Evolutionary conservation across 2,329 filamentous ascomycete species (phyloP).

Genomic region (Didymosphaeria variabile): DNA sequence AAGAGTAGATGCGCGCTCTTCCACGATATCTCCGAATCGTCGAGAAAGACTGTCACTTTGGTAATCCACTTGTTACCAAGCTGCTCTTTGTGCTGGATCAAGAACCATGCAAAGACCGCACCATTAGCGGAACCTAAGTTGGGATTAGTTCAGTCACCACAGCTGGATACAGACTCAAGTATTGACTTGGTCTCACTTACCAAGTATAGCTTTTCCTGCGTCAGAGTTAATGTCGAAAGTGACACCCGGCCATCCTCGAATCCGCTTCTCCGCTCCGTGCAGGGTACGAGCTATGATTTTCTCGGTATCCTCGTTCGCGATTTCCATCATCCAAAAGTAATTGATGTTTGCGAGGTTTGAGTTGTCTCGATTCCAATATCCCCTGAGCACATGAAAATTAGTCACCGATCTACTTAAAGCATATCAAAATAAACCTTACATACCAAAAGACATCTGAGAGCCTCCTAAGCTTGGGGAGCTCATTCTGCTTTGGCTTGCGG

Average conservation of each 20-base stretch:
- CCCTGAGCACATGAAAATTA: slow-evolving; percentile 8
- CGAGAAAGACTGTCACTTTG: slow-evolving; percentile 24
- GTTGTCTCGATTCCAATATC: slow-evolving; percentile 27
- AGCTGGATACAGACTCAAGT: background rate
- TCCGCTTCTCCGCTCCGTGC: background rate
- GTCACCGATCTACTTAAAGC: no score
- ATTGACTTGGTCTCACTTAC: slow-evolving; percentile 14
- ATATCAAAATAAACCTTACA: no score
- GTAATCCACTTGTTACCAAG: slow-evolving; percentile 29
- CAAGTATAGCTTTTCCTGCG: slow-evolving; percentile 29
- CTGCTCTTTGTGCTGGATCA: slow-evolving; percentile 30
- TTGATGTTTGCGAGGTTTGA: slow-evolving; percentile 23
- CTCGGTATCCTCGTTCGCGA: slow-evolving; percentile 30
- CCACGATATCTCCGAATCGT: background rate
- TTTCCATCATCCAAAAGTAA: slow-evolving; percentile 30
- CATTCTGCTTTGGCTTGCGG: background rate
- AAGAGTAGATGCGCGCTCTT: background rate
- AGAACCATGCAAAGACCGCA: slow-evolving; percentile 32
- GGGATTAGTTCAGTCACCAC: background rate
- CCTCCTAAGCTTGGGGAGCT: slow-evolving; percentile 25
- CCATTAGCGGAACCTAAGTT: slow-evolving; percentile 28
- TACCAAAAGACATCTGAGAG: slow-evolving; percentile 31
- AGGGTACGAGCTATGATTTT: slow-evolving; percentile 27
- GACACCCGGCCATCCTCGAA: slow-evolving; percentile 30
- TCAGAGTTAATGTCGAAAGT: slow-evolving; percentile 23